Evolutionary conservation across 2,329 filamentous ascomycete species (phyloP), one percentile per base, ranked within the genome.

Genomic region (Calonectria pteridis): DNA sequence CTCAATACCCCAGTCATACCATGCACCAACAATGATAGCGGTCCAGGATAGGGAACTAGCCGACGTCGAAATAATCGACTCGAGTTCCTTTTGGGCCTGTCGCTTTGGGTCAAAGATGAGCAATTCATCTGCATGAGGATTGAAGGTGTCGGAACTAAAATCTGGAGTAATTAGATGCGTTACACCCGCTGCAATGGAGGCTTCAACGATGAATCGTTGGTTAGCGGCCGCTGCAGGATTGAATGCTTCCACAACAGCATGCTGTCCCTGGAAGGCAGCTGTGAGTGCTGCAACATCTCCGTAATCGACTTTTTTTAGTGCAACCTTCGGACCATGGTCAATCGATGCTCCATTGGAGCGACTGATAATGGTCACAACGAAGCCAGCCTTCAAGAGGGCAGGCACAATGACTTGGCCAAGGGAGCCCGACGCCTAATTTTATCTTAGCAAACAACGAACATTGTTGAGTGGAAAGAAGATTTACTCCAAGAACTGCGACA

Each of bases 1-100:
- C 43, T 76, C 59, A 7, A 79, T 78, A 0, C 59, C 62, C 75
- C 75, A 80, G 69, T 80, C 77, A 50, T 75, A 79, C 77, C 75
- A 79, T 0, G 58, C 69, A 3, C 78, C 77, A 2, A 74, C 55
- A 0, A 78, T 63, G 31, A 79, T 72, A n/a, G 76, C 76, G 0
- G 78, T 79, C 78, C 76, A 79, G 1, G 69, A 63, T 4, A 79
- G 62, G 0, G 73, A 35, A n/a, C 43, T 29, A 10, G 13, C 20
- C 26, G 46, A 33, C 13, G 59, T 43, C 6, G 51, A 43, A 23
- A 72, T 33, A 1, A 71, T 18, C 2, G 53, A 37, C 26, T 78
- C 76, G 6, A 79, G 75, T 37, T 73, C 73, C 0, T 62, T 72
- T 65, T 79, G 75, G 13, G 78, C 78, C 20, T 67, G 26, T 7